Conservation (phyloP, 495 filamentous ascomycete species). For the Elaphomyces granulatus region DNA sequence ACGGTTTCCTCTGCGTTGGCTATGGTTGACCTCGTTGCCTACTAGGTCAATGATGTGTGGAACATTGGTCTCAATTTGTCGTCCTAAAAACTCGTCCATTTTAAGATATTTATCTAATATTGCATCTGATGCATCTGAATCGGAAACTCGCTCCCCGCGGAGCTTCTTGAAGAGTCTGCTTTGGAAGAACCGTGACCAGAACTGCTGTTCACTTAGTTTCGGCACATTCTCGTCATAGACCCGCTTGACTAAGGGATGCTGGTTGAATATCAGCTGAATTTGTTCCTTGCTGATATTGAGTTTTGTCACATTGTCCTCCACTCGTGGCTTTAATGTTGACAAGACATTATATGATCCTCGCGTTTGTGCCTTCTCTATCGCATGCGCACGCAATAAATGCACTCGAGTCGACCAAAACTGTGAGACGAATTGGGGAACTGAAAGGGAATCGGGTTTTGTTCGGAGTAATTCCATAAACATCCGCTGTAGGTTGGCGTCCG, state of each 20-base stretch:
- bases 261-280: conserved; percentile 79
- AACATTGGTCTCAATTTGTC: conserved; percentile 44
- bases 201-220: conserved; percentile 59
- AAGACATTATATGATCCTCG: conserved; percentile 85
- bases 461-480: conserved; percentile 69
- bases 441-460: conserved; percentile 68
- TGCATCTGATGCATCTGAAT: conserved; percentile 54
- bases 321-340: conserved; percentile 69
- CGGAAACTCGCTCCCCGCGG: conserved; percentile 70
- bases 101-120: conserved; percentile 76
- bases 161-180: conserved; percentile 82
- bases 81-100: conserved; percentile 40
- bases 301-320: conserved; percentile 60
- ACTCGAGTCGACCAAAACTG: conserved; percentile 90
- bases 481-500: conserved; percentile 52
- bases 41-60: conserved; percentile 85
- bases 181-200: conserved; percentile 88
- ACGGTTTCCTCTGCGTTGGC: conserved; percentile 60
- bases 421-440: conserved; percentile 58
- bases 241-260: conserved; percentile 78
- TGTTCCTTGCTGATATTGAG: conserved; percentile 85
- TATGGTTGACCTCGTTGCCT: conserved; percentile 86
- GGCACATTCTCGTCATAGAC: conserved; percentile 93
- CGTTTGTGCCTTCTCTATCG: conserved; percentile 72
- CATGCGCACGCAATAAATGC: conserved; percentile 75